These are phyloP conservation scores for Rhodamnia argentea DNA, from an alignment of 345 rosid species.

Conservation along the genomic window DNA sequence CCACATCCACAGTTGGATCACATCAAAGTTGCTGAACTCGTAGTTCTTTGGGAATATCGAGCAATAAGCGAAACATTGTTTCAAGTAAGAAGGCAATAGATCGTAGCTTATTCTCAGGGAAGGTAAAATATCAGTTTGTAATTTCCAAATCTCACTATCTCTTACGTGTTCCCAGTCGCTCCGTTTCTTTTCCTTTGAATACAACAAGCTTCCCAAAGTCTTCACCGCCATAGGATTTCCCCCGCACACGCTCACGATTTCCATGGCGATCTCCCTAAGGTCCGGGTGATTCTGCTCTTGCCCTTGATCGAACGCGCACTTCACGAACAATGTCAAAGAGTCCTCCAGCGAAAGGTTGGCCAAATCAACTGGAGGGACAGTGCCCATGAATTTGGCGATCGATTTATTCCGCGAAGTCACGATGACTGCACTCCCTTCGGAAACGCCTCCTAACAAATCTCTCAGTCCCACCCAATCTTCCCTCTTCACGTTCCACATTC, in stretches of 20 bases:
- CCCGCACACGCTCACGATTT: conserved; percentile 19
- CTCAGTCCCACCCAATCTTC: background rate
- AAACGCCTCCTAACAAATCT: background rate
- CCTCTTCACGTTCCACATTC: background rate
- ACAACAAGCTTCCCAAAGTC: conserved; percentile 8
- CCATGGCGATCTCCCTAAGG: background rate
- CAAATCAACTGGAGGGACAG: background rate
- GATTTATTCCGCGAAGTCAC: background rate
- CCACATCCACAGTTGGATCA: conserved; percentile 9
- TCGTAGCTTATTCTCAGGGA: conserved; percentile 17
- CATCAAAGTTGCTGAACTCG: background rate
- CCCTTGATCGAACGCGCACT: conserved; percentile 8
- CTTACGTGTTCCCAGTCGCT: conserved; percentile 4
- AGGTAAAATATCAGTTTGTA: background rate
- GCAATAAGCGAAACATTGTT: conserved; percentile 26
- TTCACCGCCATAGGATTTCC: conserved; percentile 19
- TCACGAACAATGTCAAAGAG: conserved; percentile 3
- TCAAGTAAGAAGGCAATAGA: conserved; percentile 18
- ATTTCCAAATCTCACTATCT: conserved; percentile 17
- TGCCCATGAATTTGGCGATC: background rate
- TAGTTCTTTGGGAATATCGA: conserved; percentile 16
- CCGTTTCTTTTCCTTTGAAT: background rate
- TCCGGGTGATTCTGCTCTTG: background rate
- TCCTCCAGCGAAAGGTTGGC: background rate
- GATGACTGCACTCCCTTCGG: background rate